Evolutionary conservation across 768 basidiomycete species (phyloP).

Genomic region (Epithele typhae): DNA sequence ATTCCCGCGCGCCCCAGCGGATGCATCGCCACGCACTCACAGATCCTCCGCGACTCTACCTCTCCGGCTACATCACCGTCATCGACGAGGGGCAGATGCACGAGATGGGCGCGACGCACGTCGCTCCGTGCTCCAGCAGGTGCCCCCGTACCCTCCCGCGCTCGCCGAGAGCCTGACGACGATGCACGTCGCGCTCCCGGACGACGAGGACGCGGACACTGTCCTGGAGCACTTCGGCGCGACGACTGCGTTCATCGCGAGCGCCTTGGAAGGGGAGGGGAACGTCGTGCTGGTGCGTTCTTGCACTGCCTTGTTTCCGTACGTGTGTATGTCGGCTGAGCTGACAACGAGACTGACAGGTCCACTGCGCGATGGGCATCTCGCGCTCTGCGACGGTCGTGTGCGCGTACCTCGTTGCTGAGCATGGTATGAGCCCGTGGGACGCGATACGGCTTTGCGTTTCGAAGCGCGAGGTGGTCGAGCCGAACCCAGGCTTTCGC

Average conservation of each 20-base stretch:
- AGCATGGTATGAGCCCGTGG: constrained; percentile 45
- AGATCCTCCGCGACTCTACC: constrained; percentile 50
- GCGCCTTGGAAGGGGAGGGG: constrained; percentile 40
- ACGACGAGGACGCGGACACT: constrained; percentile 35
- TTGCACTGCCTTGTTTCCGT: no score
- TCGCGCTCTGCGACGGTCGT: constrained; percentile 74
- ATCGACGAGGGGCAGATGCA: constrained; percentile 40
- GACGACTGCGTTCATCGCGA: constrained; percentile 50
- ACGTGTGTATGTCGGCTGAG: no score
- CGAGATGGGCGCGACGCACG: constrained; percentile 66
- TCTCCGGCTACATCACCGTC: constrained; percentile 59
- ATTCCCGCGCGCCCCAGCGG: no score
- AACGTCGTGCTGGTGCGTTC: constrained; percentile 49
- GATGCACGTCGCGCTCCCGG: constrained; percentile 50
- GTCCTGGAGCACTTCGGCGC: constrained; percentile 42
- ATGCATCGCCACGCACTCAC: no score
- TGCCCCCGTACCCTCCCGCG: constrained; percentile 38
- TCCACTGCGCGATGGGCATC: constrained; percentile 77
- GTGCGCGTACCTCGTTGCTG: constrained; percentile 56
- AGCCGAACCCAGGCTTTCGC: constrained; percentile 66
- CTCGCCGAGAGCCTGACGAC: constrained; percentile 34
- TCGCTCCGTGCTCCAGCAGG: constrained; percentile 61
- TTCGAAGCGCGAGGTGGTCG: constrained; percentile 53
- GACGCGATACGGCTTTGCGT: constrained; percentile 55
- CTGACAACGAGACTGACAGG: no score